Percentiles rank a stretch among this genome's conserved stretches.
phyloP scores from a whole-genome alignment of 768 basidiomycete genomes.

The Russula virescens region DNA sequence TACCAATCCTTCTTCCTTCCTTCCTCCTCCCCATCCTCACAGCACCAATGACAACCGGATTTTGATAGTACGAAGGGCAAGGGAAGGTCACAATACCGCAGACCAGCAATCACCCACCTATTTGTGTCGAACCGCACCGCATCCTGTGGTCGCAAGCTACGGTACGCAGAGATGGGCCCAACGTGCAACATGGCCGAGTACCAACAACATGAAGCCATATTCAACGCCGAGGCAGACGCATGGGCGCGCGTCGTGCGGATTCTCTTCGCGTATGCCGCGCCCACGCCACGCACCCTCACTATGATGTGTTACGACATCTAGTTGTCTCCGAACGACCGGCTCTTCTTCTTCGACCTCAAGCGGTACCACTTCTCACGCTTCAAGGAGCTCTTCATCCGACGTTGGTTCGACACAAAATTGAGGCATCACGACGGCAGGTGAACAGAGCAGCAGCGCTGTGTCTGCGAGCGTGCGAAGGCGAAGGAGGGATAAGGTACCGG shows the following conservation, averaged over 20 bases:
- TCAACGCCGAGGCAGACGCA: conserved; percentile 19
- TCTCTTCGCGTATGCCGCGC: conserved; percentile 20
- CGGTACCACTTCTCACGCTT: conserved; percentile 14
- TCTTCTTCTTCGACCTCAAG: conserved; percentile 22
- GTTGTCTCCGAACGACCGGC: conserved; percentile 20
- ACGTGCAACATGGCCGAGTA: conserved; percentile 17
- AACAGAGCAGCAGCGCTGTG: background rate
- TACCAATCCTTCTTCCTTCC: no score
- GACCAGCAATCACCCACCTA: conserved; percentile 14
- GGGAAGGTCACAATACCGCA: background rate
- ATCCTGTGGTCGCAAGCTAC: conserved; percentile 10
- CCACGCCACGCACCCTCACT: conserved; percentile 20
- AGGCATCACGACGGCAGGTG: conserved; percentile 7
- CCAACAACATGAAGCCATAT: conserved; percentile 9
- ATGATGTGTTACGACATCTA: conserved; percentile 24
- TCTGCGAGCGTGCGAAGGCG: background rate
- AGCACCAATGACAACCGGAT: background rate
- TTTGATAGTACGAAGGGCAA: background rate
- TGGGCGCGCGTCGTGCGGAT: conserved; percentile 19
- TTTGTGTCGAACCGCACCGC: conserved; percentile 20
- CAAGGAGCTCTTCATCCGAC: conserved; percentile 21
- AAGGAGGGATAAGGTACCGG: background rate
- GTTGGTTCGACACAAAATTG: conserved; percentile 21
- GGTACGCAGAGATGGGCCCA: conserved; percentile 16
- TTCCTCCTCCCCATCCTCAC: background rate